A percentile compares a stretch with the other conserved stretches of the same genome.
These are phyloP conservation scores for Syncephalastrum racemosum DNA, from an alignment of 371 early-diverging fungal species.

Conservation along the genomic window DNA sequence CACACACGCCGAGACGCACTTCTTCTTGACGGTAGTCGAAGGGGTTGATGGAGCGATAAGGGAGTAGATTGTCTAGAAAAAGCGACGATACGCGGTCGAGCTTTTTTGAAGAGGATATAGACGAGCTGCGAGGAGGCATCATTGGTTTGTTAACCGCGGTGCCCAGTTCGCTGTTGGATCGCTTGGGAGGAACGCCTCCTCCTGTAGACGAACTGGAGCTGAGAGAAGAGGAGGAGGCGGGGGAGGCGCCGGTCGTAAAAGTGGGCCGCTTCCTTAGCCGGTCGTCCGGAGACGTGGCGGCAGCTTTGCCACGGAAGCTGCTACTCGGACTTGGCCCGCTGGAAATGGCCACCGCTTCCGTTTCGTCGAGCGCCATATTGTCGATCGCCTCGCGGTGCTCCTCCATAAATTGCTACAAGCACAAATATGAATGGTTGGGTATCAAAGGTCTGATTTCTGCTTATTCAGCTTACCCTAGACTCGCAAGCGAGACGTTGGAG, in stretches of 20 bases:
- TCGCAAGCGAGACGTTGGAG: slow-evolving; percentile 11
- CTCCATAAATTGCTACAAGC: slow-evolving; percentile 17
- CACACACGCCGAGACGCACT: slow-evolving; percentile 18
- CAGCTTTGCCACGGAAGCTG: slow-evolving; percentile 8
- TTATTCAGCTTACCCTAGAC: slow-evolving; percentile 12
- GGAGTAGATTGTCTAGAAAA: slow-evolving; percentile 18
- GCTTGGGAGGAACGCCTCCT: not conserved
- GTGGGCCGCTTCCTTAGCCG: slow-evolving; percentile 3
- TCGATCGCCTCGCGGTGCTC: slow-evolving; percentile 14
- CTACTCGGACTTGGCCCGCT: slow-evolving; percentile 5
- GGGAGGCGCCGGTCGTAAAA: slow-evolving; percentile 4
- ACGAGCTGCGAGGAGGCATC: too few species aligned
- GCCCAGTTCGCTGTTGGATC: too few species aligned
- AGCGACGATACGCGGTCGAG: slow-evolving; percentile 17
- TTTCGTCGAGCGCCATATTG: slow-evolving; percentile 18
- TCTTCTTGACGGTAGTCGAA: slow-evolving; percentile 31
- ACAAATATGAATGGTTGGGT: not conserved
- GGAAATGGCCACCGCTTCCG: not conserved
- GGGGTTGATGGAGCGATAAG: slow-evolving; percentile 20
- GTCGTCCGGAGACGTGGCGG: not conserved
- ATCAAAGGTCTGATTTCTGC: not conserved
- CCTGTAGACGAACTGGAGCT: slow-evolving; percentile 3
- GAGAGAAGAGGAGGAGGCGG: slow-evolving; percentile 13
- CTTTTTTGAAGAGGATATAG: slow-evolving; percentile 1
- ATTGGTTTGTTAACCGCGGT: too few species aligned